Base-by-base conservation (phyloP, 768 basidiomycete genomes). In the Boletus pseudopeckii region DNA sequence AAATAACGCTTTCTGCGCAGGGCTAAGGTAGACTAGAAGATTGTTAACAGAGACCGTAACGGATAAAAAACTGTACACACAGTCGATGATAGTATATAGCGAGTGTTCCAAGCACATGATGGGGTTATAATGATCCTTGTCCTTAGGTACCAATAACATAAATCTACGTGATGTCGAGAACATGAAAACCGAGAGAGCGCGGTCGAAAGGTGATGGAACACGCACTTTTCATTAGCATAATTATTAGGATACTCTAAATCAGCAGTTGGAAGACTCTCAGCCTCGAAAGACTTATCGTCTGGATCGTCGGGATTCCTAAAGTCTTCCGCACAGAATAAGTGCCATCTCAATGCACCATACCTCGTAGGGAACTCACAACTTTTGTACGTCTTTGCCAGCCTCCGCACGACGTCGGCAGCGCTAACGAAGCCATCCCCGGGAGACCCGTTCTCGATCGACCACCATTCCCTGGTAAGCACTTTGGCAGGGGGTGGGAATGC, bases 51-150 rank as follows among this genome's bases (percentile, higher is more conserved):
- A 22, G 20, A 44, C 18, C 6, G 52, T 13, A 11, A 8, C 36
- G 15, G 32, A 32, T n/a, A 5, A 68, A 33, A 32, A n/a, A 65
- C 0, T 3, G 81, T 32, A 59, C 67, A n/a, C 53, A 88, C 88
- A 79, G 71, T 88, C 80, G 54, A 91, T 71, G 43, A 92, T 90
- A 45, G 83, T 83, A 67, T 84, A 78, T 28, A 93, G 70, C 11
- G 85, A 79, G 55, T 78, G 76, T 72, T 90, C 86, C 33, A 93
- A 74, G 64, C 88, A 88, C 76, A 86, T 79, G 52, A 93, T 85
- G 14, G 91, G 91, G 65, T 89, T 87, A 70, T 92, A 93, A 59
- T 92, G 88, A 61, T 93, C 90, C 60, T 83, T 83, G 75, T 93
- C 90, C 63, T 84, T 89, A 30, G 91, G 91, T 41, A 79, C 83